Evolutionary conservation across 2,329 filamentous ascomycete species (phyloP), one percentile per base, ranked within the genome.

Genomic region (Colletotrichum phormii): DNA sequence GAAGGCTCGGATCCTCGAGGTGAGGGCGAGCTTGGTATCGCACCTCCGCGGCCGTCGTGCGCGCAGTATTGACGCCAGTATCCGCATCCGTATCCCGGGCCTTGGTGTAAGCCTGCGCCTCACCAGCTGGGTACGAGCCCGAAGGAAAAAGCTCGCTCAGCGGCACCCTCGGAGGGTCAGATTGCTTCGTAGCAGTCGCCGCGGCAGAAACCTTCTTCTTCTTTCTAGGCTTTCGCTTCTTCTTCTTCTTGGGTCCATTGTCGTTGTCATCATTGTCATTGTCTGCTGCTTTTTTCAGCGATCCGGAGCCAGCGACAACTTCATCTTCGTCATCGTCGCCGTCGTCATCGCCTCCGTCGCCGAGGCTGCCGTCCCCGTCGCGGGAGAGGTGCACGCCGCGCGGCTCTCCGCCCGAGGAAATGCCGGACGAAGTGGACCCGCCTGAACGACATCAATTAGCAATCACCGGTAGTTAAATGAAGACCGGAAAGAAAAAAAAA

Each of bases 1-100:
- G 83, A 84, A 94, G 95, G 75, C 95, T 92, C 2, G 63, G 61
- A 33, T 82, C 79, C 15, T 82, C 79, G 1, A 80, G 65, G 2
- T 80, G 76, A 24, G 71, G 59, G 9, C 77, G 76, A 2, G 67
- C 69, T 4, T 67, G 59, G 29, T 75, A 72, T 15, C 80, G 80
- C 15, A 72, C 1, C 72, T 82, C 81, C 1, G 67, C 73, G 2
- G 72, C 74, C 5, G 78, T 79, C 2, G 75, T 77, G 22, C 79
- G 76, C 29, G 74, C 61, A 1, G 73, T 79, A 13, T 13, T 70
- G 5, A 24, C 37, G 3, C 60, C 66, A n/a, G 72, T 55, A 7
- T 73, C 51, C 11, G 74, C n/a, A 3, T 60, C 65, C 26, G 74
- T 59, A 7, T 74, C 51, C 15, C 72, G n/a, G 12, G 12, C 61